Evolutionary conservation across 331 rosid species (phyloP), one percentile per base, ranked within the genome.

Genomic region (Phaseolus coccineus): DNA sequence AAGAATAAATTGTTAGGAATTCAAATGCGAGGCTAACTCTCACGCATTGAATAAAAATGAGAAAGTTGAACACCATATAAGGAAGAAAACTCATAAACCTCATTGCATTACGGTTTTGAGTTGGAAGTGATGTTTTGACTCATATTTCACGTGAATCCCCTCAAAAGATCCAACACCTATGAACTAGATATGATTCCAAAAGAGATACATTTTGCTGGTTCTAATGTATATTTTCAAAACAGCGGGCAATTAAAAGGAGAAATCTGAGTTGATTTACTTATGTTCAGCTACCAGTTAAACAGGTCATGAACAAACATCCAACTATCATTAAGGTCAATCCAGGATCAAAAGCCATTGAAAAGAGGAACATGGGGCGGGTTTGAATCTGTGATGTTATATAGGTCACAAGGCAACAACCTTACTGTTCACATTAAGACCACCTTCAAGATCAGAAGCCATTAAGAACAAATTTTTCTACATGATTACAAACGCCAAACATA

Each of bases 261-360:
- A 10, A 37, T 16, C 65, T 33, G 27, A 44, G 46, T 66, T 61
- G 8, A 40, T 74, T 28, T 27, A 81, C 33, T 28, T 62, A 28
- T 76, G 14, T 61, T 62, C n/a, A 14, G 30, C 44, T 0, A 25
- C 69, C 44, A 65, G 15, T 28, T 33, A 39, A 76, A 28, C 4
- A 48, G 25, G 33, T 16, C 55, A 81, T n/a, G 35, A 22, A 65
- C 24, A 61, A 39, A 55, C 37, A 35, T 72, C 77, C 58, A 48
- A 72, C 33, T 33, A 50, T 9, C 33, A 69, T 46, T 52, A 39
- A 44, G 52, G 82, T 37, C 39, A 68, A 35, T 81, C 39, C 81
- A 31, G 25, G 51, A 62, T 22, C 59, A 30, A 40, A 62, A 53
- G 42, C 62, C 44, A 62, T 40, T 44, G 31, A 67, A 40, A 40